Base-by-base conservation (phyloP, 1,139 yeast species). In the Kodamaea arcana region DNA sequence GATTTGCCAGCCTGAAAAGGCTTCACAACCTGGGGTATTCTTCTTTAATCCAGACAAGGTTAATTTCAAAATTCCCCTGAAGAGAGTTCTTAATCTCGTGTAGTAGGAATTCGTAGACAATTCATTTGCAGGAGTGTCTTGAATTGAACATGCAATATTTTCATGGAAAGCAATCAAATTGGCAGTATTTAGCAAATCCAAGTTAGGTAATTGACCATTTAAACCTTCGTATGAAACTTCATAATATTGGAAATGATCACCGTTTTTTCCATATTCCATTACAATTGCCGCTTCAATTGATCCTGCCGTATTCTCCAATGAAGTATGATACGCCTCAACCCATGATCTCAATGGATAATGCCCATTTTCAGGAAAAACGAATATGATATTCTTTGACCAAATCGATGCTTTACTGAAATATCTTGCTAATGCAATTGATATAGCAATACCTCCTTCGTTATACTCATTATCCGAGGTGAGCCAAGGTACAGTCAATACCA, bases 1-100 rank as follows among this genome's bases (percentile, higher is more conserved):
- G 39, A 94, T 85, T 56, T 94, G 84, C 95, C 96, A 92, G 2
- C 97, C 97, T 33, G 94, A 83, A 55, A 92, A 92, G 10, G 90
- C 87, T 54, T 90, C 97, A 46, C 88, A 80, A 3, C 97, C 95
- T 33, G 78, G 70, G 1, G 72, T 56, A 11, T 68, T 64, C 12
- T 70, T 72, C 15, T 60, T 67, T 15, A 83, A 55, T 1, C 97
- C 97, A 0, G 95, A 75, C 9, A 80, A 54, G 2, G 90, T 77
- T 51, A 87, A 78, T 31, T 75, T 74, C 37, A 73, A 59, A 22
- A 92, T 75, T 0, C 96, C 94, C 27, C 70, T 64, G 13, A 77
- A 43, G 39, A 94, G 56, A 0, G 85, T 77, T 31, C 65, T 63
- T 24, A 85, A 65, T 43, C 97, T 69, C 14, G 78, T 64, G 38